Conservation (phyloP, 2,329 filamentous ascomycete species). For the Ophiostoma ips region DNA sequence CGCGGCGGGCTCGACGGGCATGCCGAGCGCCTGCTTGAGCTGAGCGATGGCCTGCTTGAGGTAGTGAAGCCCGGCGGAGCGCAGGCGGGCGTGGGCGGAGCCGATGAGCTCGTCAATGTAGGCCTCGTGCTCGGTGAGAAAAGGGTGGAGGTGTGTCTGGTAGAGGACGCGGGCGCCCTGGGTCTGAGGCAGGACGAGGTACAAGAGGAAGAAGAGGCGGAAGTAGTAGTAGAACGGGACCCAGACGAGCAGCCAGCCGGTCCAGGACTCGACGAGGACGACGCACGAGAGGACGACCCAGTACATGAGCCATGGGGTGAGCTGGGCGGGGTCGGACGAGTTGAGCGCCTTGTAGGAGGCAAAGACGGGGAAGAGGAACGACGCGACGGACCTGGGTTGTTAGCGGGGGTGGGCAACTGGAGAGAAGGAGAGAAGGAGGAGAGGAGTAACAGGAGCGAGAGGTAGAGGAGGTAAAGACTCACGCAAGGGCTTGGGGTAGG, state of each 20-base stretch:
- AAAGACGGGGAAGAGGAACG: conserved; percentile 89
- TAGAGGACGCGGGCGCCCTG: conserved; percentile 83
- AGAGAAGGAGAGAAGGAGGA: neutral
- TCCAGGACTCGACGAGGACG: conserved; percentile 74
- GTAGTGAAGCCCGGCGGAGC: conserved; percentile 62
- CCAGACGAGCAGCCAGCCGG: conserved; percentile 76
- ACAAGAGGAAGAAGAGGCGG: conserved; percentile 74
- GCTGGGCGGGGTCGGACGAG: conserved; percentile 73
- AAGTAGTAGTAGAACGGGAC: conserved; percentile 90
- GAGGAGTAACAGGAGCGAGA: too few relatives aligned
- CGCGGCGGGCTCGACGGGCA: conserved; percentile 42
- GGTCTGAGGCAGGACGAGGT: conserved; percentile 94
- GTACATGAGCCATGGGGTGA: conserved; percentile 98
- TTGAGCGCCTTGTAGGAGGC: conserved; percentile 97
- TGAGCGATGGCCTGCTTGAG: conserved; percentile 56
- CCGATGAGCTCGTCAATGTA: conserved; percentile 87
- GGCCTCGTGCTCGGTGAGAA: conserved; percentile 71
- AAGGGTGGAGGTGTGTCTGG: conserved; percentile 72
- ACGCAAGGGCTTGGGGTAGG: conserved; percentile 10
- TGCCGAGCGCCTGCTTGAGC: conserved; percentile 63
- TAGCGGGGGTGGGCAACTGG: neutral
- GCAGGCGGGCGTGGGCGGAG: conserved; percentile 63
- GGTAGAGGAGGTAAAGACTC: neutral
- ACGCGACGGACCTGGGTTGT: conserved; percentile 56
- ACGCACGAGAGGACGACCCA: conserved; percentile 84